Evolutionary conservation across 495 filamentous ascomycete genomes (phyloP).

Genomic region (Opeltia flavorubescens): DNA sequence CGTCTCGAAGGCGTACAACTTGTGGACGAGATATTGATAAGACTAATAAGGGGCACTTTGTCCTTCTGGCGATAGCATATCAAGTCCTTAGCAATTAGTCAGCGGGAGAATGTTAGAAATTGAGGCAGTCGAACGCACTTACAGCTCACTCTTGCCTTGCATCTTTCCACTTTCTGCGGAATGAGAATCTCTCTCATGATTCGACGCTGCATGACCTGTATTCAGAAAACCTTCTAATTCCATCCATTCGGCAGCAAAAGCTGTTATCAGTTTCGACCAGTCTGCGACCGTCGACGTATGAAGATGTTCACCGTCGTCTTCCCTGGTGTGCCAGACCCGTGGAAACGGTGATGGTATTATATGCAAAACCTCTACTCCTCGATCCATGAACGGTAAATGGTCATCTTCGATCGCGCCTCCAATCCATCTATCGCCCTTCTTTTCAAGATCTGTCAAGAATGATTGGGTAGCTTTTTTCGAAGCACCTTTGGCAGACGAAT

Average conservation of each 20-base stretch:
- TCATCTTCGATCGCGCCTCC: constrained; percentile 60
- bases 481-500: constrained; percentile 23
- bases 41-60: too few relatives aligned
- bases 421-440: constrained; percentile 32
- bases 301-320: constrained; percentile 77
- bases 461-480: constrained; percentile 6
- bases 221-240: constrained; percentile 62
- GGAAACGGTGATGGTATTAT: constrained; percentile 77
- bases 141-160: constrained; percentile 16
- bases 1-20: too few relatives aligned
- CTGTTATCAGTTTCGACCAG: constrained; percentile 69
- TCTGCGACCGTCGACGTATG: constrained; percentile 75
- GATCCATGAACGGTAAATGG: constrained; percentile 72
- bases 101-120: too few relatives aligned
- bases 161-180: not conserved
- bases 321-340: constrained; percentile 67
- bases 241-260: constrained; percentile 88
- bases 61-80: too few relatives aligned
- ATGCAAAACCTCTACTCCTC: constrained; percentile 81
- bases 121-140: constrained; percentile 5
- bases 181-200: constrained; percentile 1
- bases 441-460: constrained; percentile 41
- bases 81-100: too few relatives aligned
- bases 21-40: too few relatives aligned
- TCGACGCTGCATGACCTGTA: not conserved